A percentile compares a stretch with the other conserved stretches of the same genome.
These are phyloP conservation scores for Galerina sulciceps DNA, from an alignment of 768 basidiomycete genomes.

Conservation along the genomic window DNA sequence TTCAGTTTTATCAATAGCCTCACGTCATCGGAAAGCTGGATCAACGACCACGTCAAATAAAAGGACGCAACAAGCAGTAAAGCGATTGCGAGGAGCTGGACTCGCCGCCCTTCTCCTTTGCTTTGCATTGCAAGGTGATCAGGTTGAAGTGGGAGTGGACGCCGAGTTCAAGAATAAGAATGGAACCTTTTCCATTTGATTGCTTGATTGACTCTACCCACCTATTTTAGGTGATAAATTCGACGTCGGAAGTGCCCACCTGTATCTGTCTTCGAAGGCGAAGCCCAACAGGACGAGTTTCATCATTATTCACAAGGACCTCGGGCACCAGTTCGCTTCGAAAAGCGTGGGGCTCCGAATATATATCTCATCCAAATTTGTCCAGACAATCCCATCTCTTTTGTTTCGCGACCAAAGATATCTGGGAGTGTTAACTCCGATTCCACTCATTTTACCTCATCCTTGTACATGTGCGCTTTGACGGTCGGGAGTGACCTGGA, in stretches of 20 bases:
- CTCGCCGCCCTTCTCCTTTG: constrained; percentile 4
- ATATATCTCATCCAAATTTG: background rate
- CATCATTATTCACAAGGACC: constrained; percentile 8
- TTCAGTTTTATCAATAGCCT: constrained; percentile 23
- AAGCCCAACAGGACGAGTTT: constrained; percentile 1
- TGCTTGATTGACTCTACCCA: background rate
- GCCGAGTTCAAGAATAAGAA: background rate
- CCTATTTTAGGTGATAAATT: background rate
- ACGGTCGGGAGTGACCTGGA: no score
- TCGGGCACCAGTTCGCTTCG: constrained; percentile 3
- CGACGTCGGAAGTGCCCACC: background rate
- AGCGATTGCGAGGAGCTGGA: constrained; percentile 24
- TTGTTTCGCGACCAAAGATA: background rate
- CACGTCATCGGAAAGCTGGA: constrained; percentile 21
- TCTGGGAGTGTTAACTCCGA: constrained; percentile 1
- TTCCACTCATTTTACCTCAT: background rate
- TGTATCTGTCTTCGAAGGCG: background rate
- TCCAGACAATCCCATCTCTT: constrained; percentile 3
- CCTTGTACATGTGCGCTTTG: no score
- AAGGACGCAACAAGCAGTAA: constrained; percentile 25
- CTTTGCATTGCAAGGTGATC: constrained; percentile 7
- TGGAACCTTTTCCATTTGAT: background rate
- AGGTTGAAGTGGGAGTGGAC: background rate
- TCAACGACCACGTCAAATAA: constrained; percentile 30
- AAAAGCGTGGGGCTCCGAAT: background rate